These are phyloP conservation scores for Cladosporium sp. DNA, from an alignment of 2,329 filamentous ascomycete species.

Conservation along the genomic window DNA sequence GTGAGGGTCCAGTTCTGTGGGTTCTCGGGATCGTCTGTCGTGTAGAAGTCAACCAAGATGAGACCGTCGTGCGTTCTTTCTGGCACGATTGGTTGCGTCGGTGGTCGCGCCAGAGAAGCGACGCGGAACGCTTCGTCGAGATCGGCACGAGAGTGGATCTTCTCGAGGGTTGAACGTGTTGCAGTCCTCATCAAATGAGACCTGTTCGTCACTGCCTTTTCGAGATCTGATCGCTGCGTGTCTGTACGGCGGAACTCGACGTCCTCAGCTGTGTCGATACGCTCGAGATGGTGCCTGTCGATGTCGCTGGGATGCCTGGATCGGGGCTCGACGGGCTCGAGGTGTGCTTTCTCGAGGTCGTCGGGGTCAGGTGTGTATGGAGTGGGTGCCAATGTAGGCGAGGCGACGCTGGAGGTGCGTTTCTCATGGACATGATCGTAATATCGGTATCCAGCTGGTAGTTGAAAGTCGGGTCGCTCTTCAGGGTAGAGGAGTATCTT, in stretches of 20 bases:
- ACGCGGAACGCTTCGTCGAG: slow-evolving; percentile 42
- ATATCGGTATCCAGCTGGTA: slow-evolving; percentile 45
- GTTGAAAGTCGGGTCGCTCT: slow-evolving; percentile 56
- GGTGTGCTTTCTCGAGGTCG: slow-evolving; percentile 36
- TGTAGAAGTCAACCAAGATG: slow-evolving; percentile 53
- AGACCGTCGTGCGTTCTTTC: slow-evolving; percentile 51
- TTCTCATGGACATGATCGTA: neutral
- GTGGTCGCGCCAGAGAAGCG: slow-evolving; percentile 35
- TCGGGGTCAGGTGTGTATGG: slow-evolving; percentile 16
- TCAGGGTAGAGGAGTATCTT: slow-evolving; percentile 60
- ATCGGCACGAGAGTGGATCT: slow-evolving; percentile 40
- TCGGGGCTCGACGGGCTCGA: slow-evolving; percentile 23
- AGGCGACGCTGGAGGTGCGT: neutral
- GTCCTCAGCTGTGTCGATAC: slow-evolving; percentile 87
- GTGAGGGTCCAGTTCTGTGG: slow-evolving; percentile 35
- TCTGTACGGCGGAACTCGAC: slow-evolving; percentile 73
- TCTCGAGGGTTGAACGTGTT: slow-evolving; percentile 39
- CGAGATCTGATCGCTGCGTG: slow-evolving; percentile 20
- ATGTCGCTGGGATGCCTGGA: slow-evolving; percentile 13
- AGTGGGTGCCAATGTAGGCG: neutral
- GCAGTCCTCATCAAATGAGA: slow-evolving; percentile 33
- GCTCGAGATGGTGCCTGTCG: slow-evolving; percentile 73
- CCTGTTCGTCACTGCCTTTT: slow-evolving; percentile 23
- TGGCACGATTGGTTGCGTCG: slow-evolving; percentile 46
- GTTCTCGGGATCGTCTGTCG: slow-evolving; percentile 36